Conservation (phyloP, 768 basidiomycete species). For the Termitomyces eurrhizus region DNA sequence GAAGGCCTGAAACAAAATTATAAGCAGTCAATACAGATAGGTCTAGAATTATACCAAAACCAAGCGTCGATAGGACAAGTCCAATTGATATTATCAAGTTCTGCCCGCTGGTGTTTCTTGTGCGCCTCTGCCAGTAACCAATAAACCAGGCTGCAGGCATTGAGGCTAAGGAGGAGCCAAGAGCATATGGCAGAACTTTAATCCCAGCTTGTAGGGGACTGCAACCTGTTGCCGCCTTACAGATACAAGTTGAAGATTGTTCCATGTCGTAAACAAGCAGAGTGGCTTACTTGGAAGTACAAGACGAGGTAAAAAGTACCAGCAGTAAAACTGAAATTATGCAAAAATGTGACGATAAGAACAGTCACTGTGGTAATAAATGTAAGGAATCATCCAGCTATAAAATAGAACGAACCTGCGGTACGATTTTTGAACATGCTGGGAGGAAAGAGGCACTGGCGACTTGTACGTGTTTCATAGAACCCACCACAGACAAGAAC, state of each 20-base stretch:
- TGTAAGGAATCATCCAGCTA: conserved; percentile 8
- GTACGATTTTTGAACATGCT: conserved; percentile 56
- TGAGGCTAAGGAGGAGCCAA: conserved; percentile 81
- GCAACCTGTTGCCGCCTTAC: conserved; percentile 64
- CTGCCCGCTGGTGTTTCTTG: conserved; percentile 56
- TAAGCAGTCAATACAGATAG: background rate
- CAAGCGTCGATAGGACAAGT: conserved; percentile 59
- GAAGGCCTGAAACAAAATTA: conserved; percentile 46
- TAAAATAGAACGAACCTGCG: conserved; percentile 41
- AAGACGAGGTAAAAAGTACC: conserved; percentile 85
- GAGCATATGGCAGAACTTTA: conserved; percentile 76
- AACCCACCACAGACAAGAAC: conserved; percentile 56
- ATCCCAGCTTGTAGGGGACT: conserved; percentile 73
- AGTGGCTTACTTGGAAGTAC: conserved; percentile 64
- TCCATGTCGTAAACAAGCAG: conserved; percentile 4
- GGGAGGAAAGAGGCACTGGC: conserved; percentile 71
- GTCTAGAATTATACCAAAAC: conserved; percentile 56
- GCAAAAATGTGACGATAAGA: conserved; percentile 69
- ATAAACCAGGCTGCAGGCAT: conserved; percentile 87
- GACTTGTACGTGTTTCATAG: conserved; percentile 63
- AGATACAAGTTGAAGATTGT: conserved; percentile 3
- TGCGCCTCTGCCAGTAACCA: conserved; percentile 56
- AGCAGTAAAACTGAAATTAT: conserved; percentile 79
- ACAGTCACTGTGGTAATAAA: conserved; percentile 47
- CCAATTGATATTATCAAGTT: conserved; percentile 62